Conservation (phyloP, 2,329 filamentous ascomycete genomes). For the Plenodomus biglobosus region DNA sequence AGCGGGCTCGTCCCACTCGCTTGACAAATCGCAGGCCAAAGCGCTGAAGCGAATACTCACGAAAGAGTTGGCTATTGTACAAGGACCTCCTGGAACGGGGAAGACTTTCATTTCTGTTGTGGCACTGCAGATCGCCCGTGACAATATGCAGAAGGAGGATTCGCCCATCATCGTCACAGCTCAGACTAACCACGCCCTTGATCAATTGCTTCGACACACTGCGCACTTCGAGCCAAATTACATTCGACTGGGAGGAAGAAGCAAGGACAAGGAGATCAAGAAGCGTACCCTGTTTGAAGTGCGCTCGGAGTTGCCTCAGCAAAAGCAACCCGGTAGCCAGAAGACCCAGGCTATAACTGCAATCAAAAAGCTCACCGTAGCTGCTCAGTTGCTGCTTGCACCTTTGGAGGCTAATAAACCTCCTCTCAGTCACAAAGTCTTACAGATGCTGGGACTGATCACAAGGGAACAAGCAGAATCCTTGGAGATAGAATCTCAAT, state of each 20-base stretch:
- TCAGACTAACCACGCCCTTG: constrained; percentile 88
- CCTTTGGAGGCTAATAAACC: constrained; percentile 26
- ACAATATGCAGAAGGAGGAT: constrained; percentile 57
- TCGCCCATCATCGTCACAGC: constrained; percentile 76
- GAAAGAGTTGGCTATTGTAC: constrained; percentile 72
- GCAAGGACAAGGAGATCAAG: constrained; percentile 65
- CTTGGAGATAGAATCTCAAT: constrained; percentile 54
- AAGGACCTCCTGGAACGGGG: constrained; percentile 77
- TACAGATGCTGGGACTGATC: constrained; percentile 61
- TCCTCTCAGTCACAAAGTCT: constrained; percentile 39
- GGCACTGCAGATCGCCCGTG: constrained; percentile 66
- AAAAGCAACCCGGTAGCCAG: constrained; percentile 42
- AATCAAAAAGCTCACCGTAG: constrained; percentile 42
- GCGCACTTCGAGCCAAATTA: constrained; percentile 64
- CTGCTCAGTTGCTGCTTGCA: constrained; percentile 28
- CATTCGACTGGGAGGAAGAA: constrained; percentile 68
- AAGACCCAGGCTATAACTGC: constrained; percentile 44
- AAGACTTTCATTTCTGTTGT: constrained; percentile 83
- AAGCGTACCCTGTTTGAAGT: constrained; percentile 68
- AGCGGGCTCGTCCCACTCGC: constrained; percentile 44
- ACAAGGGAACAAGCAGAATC: constrained; percentile 65
- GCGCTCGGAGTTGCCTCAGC: constrained; percentile 36
- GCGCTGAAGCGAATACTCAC: constrained; percentile 72
- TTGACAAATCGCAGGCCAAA: constrained; percentile 71
- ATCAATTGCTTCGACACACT: constrained; percentile 73